Evolutionary conservation across 805 yeast genomes (phyloP).

Genomic region (Candida endomychidarum): DNA sequence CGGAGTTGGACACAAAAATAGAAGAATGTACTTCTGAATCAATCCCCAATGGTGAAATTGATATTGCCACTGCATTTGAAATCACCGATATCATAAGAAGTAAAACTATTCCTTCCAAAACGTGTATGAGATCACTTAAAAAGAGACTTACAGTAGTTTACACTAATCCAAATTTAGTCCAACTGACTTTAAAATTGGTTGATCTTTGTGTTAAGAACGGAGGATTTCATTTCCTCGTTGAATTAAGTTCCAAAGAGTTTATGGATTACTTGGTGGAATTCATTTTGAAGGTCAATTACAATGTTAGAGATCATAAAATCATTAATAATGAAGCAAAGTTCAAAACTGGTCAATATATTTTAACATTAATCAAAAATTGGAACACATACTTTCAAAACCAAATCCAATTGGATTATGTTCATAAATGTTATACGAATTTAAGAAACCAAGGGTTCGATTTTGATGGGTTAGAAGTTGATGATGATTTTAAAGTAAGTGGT

Average conservation of each 20-base stretch:
- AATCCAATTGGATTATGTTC: slow-evolving; percentile 63
- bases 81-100: slow-evolving; percentile 84
- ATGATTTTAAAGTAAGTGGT: slow-evolving; percentile 27
- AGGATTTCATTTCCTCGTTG: slow-evolving; percentile 79
- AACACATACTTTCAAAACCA: slow-evolving; percentile 69
- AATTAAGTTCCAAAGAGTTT: slow-evolving; percentile 80
- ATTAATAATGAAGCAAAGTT: slow-evolving; percentile 25
- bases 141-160: slow-evolving; percentile 59
- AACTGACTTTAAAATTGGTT: slow-evolving; percentile 69
- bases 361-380: slow-evolving; percentile 75
- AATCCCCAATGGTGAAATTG: slow-evolving; percentile 91
- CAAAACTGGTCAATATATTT: slow-evolving; percentile 55
- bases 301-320: slow-evolving; percentile 24
- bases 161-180: slow-evolving; percentile 77
- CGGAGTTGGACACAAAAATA: slow-evolving; percentile 59
- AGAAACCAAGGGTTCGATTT: slow-evolving; percentile 64
- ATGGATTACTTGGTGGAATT: slow-evolving; percentile 69
- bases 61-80: slow-evolving; percentile 69
- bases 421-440: slow-evolving; percentile 58
- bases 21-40: slow-evolving; percentile 81
- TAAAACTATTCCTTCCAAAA: slow-evolving; percentile 73
- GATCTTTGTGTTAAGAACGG: slow-evolving; percentile 93
- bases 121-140: slow-evolving; percentile 82
- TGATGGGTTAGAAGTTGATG: slow-evolving; percentile 44
- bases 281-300: slow-evolving; percentile 39